Conservation (phyloP, 306 rosid genomes). For the Dalbergia oliveri region DNA sequence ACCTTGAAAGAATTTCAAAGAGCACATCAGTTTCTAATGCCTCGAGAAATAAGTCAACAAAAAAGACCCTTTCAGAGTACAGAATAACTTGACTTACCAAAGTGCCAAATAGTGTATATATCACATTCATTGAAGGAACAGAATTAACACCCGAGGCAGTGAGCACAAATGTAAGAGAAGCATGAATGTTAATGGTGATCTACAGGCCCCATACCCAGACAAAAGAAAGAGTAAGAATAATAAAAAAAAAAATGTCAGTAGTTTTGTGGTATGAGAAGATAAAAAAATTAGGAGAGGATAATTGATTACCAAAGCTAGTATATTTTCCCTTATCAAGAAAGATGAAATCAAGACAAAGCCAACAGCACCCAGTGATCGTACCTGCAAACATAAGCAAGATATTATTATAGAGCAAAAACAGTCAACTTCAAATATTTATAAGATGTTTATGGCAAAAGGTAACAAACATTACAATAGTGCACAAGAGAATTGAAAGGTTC, state of each 20-base stretch:
- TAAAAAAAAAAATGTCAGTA: not conserved
- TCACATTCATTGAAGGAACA: slow-evolving; percentile 81
- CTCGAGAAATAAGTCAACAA: slow-evolving; percentile 4
- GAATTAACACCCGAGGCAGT: slow-evolving; percentile 75
- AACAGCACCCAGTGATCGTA: slow-evolving; percentile 83
- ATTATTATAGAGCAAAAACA: not conserved
- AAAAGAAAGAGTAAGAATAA: slow-evolving; percentile 20
- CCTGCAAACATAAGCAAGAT: slow-evolving; percentile 57
- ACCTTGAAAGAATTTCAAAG: slow-evolving; percentile 60
- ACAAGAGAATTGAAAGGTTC: slow-evolving; percentile 77
- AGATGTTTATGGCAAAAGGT: slow-evolving; percentile 44
- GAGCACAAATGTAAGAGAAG: slow-evolving; percentile 84
- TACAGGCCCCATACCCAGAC: slow-evolving; percentile 48
- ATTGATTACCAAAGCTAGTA: slow-evolving; percentile 81
- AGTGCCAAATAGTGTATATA: slow-evolving; percentile 72
- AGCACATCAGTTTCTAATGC: slow-evolving; percentile 29
- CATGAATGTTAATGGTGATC: slow-evolving; percentile 97
- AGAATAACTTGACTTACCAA: slow-evolving; percentile 61
- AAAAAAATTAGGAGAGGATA: not conserved
- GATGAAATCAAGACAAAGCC: slow-evolving; percentile 87
- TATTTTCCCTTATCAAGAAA: slow-evolving; percentile 93
- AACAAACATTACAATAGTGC: slow-evolving; percentile 81
- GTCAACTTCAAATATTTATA: slow-evolving; percentile 24
- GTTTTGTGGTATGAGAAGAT: slow-evolving; percentile 9
- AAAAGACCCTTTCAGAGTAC: not conserved